These are phyloP conservation scores for Salicornia ramosissima DNA, from an alignment of 148 eudicot genomes.

Conservation along the genomic window DNA sequence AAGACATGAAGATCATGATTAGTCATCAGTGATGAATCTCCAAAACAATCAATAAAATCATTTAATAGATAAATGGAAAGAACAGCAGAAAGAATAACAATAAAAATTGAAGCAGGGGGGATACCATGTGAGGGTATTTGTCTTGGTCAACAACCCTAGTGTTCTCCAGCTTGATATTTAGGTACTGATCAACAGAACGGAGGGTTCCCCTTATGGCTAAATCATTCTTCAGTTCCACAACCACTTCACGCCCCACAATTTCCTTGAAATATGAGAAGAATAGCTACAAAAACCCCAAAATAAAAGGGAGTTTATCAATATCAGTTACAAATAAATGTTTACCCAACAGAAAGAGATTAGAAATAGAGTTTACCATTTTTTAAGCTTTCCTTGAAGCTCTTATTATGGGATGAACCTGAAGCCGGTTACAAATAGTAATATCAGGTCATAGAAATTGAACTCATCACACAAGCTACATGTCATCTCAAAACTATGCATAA, in stretches of 20 bases:
- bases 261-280: conserved; percentile 97
- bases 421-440: not conserved
- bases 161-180: conserved; percentile 93
- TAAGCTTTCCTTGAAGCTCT: not conserved
- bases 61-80: not conserved
- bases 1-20: not conserved
- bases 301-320: not conserved
- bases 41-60: not conserved
- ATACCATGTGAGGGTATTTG: conserved; percentile 97
- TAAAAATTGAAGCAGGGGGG: not conserved
- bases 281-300: conserved; percentile 42
- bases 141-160: conserved; percentile 98
- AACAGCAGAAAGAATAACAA: not conserved
- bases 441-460: not conserved
- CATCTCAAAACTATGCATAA: no score
- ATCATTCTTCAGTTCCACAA: conserved; percentile 93
- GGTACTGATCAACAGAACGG: conserved; percentile 97
- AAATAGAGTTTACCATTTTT: not conserved
- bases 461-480: not conserved
- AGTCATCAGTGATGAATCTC: not conserved
- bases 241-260: conserved; percentile 87
- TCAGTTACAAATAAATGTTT: not conserved
- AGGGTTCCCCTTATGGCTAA: conserved; percentile 83
- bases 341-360: not conserved
- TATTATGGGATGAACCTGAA: not conserved